Percentiles rank a stretch among this genome's conserved stretches.
Conservation (phyloP, 2,329 filamentous ascomycete genomes). For the Clonostachys sp. region DNA sequence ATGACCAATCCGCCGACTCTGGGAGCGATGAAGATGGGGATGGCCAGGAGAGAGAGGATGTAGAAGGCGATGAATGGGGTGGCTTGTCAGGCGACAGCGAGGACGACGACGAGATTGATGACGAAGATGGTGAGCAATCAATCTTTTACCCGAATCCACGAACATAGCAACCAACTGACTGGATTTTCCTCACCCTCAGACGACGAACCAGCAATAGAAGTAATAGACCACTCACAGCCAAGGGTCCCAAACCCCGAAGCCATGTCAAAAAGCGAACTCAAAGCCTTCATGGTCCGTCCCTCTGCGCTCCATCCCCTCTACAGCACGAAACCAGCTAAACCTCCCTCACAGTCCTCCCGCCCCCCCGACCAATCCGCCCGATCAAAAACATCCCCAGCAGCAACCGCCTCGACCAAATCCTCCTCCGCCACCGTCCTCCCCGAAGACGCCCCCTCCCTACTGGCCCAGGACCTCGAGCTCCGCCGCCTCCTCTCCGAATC, state of each 20-base stretch:
- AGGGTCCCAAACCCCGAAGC: slow-evolving; percentile 26
- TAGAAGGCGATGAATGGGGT: slow-evolving; percentile 13
- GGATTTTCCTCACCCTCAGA: not conserved
- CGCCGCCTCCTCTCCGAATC: slow-evolving; percentile 90
- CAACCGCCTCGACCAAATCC: slow-evolving; percentile 14
- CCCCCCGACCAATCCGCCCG: slow-evolving; percentile 31
- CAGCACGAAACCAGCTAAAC: slow-evolving; percentile 4
- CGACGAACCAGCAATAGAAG: slow-evolving; percentile 38
- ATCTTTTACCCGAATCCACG: slow-evolving; percentile 5
- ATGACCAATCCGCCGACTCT: not conserved
- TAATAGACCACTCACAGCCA: slow-evolving; percentile 54
- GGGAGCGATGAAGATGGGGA: slow-evolving; percentile 9
- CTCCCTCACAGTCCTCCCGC: slow-evolving; percentile 35
- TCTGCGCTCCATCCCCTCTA: not conserved
- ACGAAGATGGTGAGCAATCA: slow-evolving; percentile 11
- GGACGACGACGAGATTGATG: slow-evolving; percentile 12
- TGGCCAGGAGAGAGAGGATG: slow-evolving; percentile 2
- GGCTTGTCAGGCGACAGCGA: slow-evolving; percentile 18
- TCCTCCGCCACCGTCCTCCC: slow-evolving; percentile 23
- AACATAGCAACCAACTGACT: too few species aligned
- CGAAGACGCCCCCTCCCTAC: slow-evolving; percentile 61
- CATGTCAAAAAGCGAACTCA: slow-evolving; percentile 66
- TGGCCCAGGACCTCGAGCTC: slow-evolving; percentile 89
- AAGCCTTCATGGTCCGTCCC: slow-evolving; percentile 66
- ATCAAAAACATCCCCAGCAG: slow-evolving; percentile 10